Evolutionary conservation across 2,329 filamentous ascomycete species (phyloP).

Genomic region (Sporothrix curviconia): DNA sequence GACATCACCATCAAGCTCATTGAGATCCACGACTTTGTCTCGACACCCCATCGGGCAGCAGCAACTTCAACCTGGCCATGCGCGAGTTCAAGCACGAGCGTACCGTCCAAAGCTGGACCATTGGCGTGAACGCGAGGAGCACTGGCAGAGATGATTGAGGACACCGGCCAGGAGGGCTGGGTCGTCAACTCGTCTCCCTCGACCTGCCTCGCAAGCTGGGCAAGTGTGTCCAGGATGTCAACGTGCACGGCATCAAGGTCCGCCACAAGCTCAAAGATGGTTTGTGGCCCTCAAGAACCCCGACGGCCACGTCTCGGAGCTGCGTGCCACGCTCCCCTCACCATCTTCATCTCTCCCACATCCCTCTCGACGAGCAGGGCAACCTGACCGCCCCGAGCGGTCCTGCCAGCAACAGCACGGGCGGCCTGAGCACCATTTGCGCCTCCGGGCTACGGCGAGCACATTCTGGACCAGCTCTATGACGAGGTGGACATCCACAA

Average conservation of each 20-base stretch:
- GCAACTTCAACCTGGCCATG: constrained; percentile 38
- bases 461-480: constrained; percentile 84
- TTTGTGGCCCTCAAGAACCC: constrained; percentile 88
- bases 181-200: constrained; percentile 51
- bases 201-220: constrained; percentile 75
- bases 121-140: constrained; percentile 50
- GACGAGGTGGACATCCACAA: constrained; percentile 75
- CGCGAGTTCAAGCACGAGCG: constrained; percentile 58
- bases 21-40: constrained; percentile 60
- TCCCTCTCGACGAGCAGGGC: constrained; percentile 82
- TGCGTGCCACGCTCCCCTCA: constrained; percentile 87
- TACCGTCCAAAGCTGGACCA: constrained; percentile 55
- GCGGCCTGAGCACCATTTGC: constrained; percentile 54
- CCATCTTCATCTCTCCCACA: constrained; percentile 90
- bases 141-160: constrained; percentile 64
- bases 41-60: constrained; percentile 43
- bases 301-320: constrained; percentile 89
- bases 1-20: constrained; percentile 73
- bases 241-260: constrained; percentile 82
- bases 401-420: constrained; percentile 37
- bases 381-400: constrained; percentile 58
- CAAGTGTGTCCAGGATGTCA: constrained; percentile 82
- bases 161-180: constrained; percentile 61
- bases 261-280: constrained; percentile 88
- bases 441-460: constrained; percentile 88